These are phyloP conservation scores for Xylariaceae sp. DNA, from an alignment of 2,329 filamentous ascomycete genomes.

Conservation along the genomic window DNA sequence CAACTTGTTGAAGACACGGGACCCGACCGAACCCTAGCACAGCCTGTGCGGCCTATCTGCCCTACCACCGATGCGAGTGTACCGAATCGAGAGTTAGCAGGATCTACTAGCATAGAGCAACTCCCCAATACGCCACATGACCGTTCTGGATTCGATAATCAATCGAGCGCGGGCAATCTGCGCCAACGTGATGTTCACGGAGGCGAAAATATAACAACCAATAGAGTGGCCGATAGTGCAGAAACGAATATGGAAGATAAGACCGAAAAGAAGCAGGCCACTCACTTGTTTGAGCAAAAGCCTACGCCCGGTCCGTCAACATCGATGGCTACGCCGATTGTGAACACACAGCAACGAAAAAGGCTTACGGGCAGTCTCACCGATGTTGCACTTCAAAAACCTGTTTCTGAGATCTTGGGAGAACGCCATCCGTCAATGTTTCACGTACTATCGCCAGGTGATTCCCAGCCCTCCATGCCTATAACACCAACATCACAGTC, in stretches of 20 bases:
- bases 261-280: background rate
- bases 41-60: background rate
- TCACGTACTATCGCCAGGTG: conserved; percentile 14
- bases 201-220: background rate
- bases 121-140: background rate
- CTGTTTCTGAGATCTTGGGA: conserved; percentile 30
- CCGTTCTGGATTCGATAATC: background rate
- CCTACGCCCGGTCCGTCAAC: background rate
- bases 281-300: background rate
- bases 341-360: conserved; percentile 1
- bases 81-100: background rate
- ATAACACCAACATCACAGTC: conserved; percentile 31
- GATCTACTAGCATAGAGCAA: background rate
- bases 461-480: conserved; percentile 21
- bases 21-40: background rate
- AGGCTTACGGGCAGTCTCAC: conserved; percentile 15
- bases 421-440: conserved; percentile 18
- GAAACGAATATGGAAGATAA: background rate
- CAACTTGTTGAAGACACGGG: background rate
- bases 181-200: background rate
- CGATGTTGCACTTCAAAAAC: conserved; percentile 29
- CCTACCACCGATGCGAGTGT: background rate
- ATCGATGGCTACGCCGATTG: background rate
- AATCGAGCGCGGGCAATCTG: background rate
- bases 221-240: background rate